A percentile compares a stretch with the other conserved stretches of the same genome.
Evolutionary conservation across 2,329 filamentous ascomycete species (phyloP).

Genomic region (Lachnellula arida): DNA sequence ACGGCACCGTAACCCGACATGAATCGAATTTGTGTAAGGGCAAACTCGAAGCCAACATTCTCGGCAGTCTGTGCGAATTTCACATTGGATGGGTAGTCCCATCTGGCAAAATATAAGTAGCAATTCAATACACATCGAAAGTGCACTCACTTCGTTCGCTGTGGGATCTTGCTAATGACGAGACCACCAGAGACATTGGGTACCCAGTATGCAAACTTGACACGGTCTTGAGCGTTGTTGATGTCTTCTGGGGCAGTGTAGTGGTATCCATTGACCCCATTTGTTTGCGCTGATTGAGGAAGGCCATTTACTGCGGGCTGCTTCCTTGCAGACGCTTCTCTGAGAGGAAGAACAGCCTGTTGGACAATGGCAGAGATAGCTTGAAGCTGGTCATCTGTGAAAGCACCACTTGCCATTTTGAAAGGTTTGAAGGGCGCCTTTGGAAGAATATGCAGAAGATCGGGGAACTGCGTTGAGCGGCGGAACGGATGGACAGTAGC

Average conservation of each 20-base stretch:
- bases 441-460: neutral
- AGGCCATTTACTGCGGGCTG: neutral
- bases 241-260: constrained; percentile 33
- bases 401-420: neutral
- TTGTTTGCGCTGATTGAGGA: neutral
- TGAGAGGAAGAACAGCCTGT: constrained; percentile 2
- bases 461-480: neutral
- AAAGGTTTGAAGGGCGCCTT: neutral
- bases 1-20: constrained; percentile 46
- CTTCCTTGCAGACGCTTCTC: neutral
- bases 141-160: constrained; percentile 34
- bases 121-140: neutral
- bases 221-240: constrained; percentile 39
- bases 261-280: constrained; percentile 14
- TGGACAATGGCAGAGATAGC: constrained; percentile 8
- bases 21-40: constrained; percentile 48
- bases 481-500: neutral
- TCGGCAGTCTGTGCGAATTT: constrained; percentile 46
- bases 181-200: constrained; percentile 50
- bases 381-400: constrained; percentile 9
- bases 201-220: constrained; percentile 49
- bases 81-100: constrained; percentile 45
- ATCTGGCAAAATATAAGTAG: constrained; percentile 25
- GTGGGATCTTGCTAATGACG: constrained; percentile 48
- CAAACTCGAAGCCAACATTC: constrained; percentile 46